Conservation (phyloP, 2,329 filamentous ascomycete species). For the Fusarium piperis region DNA sequence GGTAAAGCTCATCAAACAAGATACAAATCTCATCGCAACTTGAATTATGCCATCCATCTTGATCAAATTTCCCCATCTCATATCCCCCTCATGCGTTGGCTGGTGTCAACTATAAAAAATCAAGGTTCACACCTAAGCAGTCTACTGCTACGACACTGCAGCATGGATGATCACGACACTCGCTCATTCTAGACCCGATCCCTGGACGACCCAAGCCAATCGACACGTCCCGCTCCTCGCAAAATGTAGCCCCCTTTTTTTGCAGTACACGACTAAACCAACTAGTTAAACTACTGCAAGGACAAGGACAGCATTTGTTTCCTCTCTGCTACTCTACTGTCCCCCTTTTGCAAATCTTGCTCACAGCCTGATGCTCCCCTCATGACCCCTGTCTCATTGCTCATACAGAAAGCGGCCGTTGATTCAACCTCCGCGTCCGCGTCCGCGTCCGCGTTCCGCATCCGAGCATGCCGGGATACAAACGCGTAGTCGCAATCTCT, state of each 20-base stretch:
- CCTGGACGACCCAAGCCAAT: not conserved
- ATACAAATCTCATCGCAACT: not conserved
- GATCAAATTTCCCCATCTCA: not conserved
- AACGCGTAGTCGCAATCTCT: not conserved
- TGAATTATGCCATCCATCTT: not conserved
- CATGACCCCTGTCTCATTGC: not conserved
- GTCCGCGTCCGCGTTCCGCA: not conserved
- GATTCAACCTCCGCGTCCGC: not conserved
- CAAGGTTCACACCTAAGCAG: slow-evolving; percentile 37
- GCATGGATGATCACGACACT: not conserved
- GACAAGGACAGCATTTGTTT: slow-evolving; percentile 4
- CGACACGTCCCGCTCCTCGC: not conserved
- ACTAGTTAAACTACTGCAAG: slow-evolving; percentile 11
- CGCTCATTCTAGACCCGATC: not conserved
- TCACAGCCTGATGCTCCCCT: not conserved
- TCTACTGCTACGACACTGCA: slow-evolving; percentile 1
- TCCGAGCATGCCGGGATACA: not conserved
- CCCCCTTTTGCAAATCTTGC: not conserved
- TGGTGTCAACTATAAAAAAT: slow-evolving; percentile 5
- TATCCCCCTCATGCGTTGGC: not conserved
- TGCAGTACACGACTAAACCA: not conserved
- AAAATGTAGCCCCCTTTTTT: not conserved
- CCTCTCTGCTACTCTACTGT: not conserved
- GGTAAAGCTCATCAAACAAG: not conserved
- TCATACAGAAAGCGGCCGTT: not conserved